phyloP scores from a whole-genome alignment of 176 grass and related monocot species.

The sorghum (Sorghum bicolor) region DNA sequence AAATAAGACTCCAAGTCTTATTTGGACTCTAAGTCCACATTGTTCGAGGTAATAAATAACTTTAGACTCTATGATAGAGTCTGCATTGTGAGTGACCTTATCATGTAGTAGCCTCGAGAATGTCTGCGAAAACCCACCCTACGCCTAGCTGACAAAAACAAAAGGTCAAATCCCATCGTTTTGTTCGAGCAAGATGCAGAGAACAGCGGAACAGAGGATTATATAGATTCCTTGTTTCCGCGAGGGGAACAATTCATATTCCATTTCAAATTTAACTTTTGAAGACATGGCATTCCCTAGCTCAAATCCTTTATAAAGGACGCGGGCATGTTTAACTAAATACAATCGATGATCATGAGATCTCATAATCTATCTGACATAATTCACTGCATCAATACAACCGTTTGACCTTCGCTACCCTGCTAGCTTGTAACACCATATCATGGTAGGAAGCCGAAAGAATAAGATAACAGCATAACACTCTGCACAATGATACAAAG shows the following conservation, averaged over 20 bases:
- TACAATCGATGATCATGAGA: neutral
- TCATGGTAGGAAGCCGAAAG: neutral
- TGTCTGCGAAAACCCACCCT: constrained; percentile 3
- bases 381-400: neutral
- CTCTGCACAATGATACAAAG: neutral
- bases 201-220: neutral
- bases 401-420: neutral
- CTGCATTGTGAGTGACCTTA: too few species aligned
- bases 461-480: neutral
- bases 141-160: neutral
- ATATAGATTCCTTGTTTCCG: constrained; percentile 14
- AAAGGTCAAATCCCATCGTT: neutral
- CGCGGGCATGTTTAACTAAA: neutral
- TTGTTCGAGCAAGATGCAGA: constrained; percentile 4
- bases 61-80: too few species aligned
- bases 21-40: too few species aligned
- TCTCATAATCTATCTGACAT: neutral
- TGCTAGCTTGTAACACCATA: neutral
- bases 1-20: too few species aligned
- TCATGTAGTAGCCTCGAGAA: neutral
- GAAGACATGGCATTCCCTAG: neutral
- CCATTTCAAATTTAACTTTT: neutral
- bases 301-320: neutral
- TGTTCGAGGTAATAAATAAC: too few species aligned
- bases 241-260: neutral